Conservation (phyloP, 352 stramenopile species). For the Chrysophaeum taylorii region DNA sequence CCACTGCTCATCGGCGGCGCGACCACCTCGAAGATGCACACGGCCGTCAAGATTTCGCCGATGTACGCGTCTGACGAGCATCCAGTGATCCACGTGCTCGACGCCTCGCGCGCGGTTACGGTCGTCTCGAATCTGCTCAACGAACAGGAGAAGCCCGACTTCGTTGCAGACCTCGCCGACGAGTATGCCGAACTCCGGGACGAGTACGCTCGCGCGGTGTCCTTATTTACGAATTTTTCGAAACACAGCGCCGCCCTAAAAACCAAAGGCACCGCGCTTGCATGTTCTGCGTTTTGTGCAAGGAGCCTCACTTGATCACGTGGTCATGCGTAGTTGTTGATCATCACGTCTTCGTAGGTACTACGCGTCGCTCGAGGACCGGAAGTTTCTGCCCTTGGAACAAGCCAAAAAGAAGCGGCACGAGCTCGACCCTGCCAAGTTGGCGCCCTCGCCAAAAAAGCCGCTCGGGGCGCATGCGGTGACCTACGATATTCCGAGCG, state of each 20-base stretch:
- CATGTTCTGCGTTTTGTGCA: no score
- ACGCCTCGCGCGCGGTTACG: slow-evolving; percentile 86
- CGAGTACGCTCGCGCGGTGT: slow-evolving; percentile 26
- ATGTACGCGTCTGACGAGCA: slow-evolving; percentile 86
- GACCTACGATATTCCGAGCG: slow-evolving; percentile 63
- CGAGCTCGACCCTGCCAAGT: slow-evolving; percentile 74
- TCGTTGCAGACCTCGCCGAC: slow-evolving; percentile 81
- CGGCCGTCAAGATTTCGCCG: slow-evolving; percentile 90
- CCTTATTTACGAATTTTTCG: slow-evolving; percentile 11
- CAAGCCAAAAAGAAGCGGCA: slow-evolving; percentile 63
- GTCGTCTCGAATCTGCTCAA: slow-evolving; percentile 81
- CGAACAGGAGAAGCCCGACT: slow-evolving; percentile 76
- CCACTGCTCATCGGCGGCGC: slow-evolving; percentile 91
- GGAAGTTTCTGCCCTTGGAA: slow-evolving; percentile 63
- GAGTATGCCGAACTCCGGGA: slow-evolving; percentile 65
- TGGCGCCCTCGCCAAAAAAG: slow-evolving; percentile 65
- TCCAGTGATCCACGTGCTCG: slow-evolving; percentile 92
- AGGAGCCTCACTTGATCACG: no score
- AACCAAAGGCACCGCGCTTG: no score
- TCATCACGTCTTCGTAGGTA: no score
- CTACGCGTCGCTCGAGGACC: slow-evolving; percentile 69
- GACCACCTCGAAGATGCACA: slow-evolving; percentile 95
- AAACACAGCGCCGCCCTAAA: background rate
- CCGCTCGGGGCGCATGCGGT: slow-evolving; percentile 71
- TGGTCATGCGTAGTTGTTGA: no score